phyloP scores from a whole-genome alignment of 176 grass and related monocot species.

The Cocos nucifera region DNA sequence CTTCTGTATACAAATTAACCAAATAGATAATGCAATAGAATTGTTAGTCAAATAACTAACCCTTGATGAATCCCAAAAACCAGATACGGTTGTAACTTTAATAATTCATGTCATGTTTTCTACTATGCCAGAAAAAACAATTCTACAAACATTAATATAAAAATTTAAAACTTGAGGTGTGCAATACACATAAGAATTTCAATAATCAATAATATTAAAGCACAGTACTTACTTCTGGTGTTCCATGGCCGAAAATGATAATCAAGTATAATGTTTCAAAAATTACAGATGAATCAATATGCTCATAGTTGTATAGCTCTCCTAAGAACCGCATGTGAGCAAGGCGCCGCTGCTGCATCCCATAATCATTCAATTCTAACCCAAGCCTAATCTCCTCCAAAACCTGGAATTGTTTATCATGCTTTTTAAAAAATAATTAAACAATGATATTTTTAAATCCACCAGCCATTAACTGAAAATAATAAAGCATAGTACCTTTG shows the following conservation, averaged over 20 bases:
- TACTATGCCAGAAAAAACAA: too few species aligned
- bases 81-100: too few species aligned
- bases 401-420: slow-evolving; percentile 45
- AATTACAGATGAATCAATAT: slow-evolving; percentile 83
- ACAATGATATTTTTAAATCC: too few species aligned
- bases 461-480: too few species aligned
- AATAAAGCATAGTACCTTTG: too few species aligned
- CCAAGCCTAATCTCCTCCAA: slow-evolving; percentile 91
- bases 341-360: slow-evolving; percentile 81
- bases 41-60: too few species aligned
- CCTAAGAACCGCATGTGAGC: slow-evolving; percentile 92
- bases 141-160: background rate
- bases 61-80: too few species aligned
- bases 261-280: slow-evolving; percentile 92
- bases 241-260: slow-evolving; percentile 71
- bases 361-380: slow-evolving; percentile 91
- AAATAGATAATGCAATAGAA: too few species aligned
- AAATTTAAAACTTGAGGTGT: background rate
- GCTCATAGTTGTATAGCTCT: slow-evolving; percentile 91
- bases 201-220: background rate
- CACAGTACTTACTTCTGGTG: slow-evolving; percentile 66
- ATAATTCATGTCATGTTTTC: too few species aligned
- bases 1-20: too few species aligned
- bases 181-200: too few species aligned
- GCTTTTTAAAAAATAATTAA: too few species aligned